Evolutionary conservation across 2,329 filamentous ascomycete genomes (phyloP), one percentile per base, ranked within the genome.

Genomic region (Rhexocercosporidium sp.): DNA sequence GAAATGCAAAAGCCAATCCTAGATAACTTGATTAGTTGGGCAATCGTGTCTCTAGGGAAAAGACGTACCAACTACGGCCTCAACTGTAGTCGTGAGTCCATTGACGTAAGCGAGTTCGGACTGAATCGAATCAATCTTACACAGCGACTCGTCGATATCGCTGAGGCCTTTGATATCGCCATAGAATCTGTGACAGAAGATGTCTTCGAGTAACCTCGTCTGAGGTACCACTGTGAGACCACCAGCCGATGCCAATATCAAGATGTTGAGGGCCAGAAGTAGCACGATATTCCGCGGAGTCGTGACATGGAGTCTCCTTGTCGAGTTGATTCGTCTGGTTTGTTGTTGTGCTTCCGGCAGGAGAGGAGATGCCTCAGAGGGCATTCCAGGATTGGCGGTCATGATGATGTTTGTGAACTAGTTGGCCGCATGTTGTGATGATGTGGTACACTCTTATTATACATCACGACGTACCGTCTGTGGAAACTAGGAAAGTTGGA

Each of bases 101-200:
- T 57, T 64, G 14, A 64, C 14, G 18, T 64, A 64, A 47, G 62
- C 62, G n/a, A 64, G 62, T 41, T 64, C 51, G 11, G 62, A 59
- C 27, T 64, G 62, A 11, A 64, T 64, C 18, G 34, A 29, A 49
- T 64, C 62, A 9, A 31, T 34, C 31, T 64, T 64, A n/a, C 62
- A 64, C 11, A 64, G 44, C 34, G 46, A 57, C 9, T 64, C 62
- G 41, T 64, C 62, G 39, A 64, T 64, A 20, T 53, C 39, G 29
- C 59, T 53, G 20, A 49, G 59, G 4, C 44, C 59, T 12, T 53
- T 39, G 59, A 53, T 25, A 53, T 51, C 46, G 46, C 20, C 46
- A 62, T 62, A 62, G 29, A 37, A 53, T 20, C 46, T 46, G 31
- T 62, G 59, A 27, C 59, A 62, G 29, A 62, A 22, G 12, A 62